Percentiles rank a stretch among this genome's conserved stretches.
Evolutionary conservation across 2,329 filamentous ascomycete genomes (phyloP).

Genomic region (Neonectria ditissima): DNA sequence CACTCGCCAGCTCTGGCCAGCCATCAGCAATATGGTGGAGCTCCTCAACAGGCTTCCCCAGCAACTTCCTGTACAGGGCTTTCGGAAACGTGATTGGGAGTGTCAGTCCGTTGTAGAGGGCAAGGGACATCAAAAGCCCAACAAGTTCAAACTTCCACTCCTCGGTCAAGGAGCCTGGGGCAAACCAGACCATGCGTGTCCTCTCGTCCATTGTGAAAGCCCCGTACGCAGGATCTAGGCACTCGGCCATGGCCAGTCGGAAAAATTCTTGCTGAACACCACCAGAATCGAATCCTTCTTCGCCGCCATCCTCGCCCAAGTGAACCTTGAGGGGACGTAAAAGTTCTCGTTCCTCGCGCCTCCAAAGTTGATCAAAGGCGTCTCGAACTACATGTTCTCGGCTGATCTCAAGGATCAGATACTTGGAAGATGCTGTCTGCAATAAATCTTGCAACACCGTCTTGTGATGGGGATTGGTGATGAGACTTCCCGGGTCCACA

Average conservation of each 20-base stretch:
- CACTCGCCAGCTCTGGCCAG: conserved; percentile 84
- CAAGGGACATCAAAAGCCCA: conserved; percentile 87
- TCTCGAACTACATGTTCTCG: conserved; percentile 76
- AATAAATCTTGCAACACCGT: conserved; percentile 72
- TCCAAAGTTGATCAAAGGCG: conserved; percentile 90
- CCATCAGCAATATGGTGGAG: conserved; percentile 85
- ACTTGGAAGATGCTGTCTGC: conserved; percentile 75
- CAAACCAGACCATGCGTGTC: conserved; percentile 89
- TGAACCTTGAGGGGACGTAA: conserved; percentile 89
- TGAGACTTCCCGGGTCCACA: conserved; percentile 65
- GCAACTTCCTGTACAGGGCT: conserved; percentile 83
- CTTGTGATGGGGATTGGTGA: conserved; percentile 69
- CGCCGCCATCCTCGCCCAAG: conserved; percentile 83
- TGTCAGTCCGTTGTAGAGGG: conserved; percentile 92
- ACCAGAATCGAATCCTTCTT: conserved; percentile 92
- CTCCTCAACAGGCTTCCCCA: conserved; percentile 75
- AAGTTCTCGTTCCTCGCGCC: conserved; percentile 83
- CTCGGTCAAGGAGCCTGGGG: conserved; percentile 82
- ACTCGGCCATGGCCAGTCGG: conserved; percentile 82
- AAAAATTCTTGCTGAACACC: conserved; percentile 98
- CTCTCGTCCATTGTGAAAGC: conserved; percentile 82
- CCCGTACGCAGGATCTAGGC: conserved; percentile 81
- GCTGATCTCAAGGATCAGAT: conserved; percentile 76
- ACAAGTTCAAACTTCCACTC: conserved; percentile 92
- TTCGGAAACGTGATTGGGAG: conserved; percentile 90